Conservation (phyloP, 1,284 basidiomycete genomes). For the Cutaneotrichosporon dermatis region DNA sequence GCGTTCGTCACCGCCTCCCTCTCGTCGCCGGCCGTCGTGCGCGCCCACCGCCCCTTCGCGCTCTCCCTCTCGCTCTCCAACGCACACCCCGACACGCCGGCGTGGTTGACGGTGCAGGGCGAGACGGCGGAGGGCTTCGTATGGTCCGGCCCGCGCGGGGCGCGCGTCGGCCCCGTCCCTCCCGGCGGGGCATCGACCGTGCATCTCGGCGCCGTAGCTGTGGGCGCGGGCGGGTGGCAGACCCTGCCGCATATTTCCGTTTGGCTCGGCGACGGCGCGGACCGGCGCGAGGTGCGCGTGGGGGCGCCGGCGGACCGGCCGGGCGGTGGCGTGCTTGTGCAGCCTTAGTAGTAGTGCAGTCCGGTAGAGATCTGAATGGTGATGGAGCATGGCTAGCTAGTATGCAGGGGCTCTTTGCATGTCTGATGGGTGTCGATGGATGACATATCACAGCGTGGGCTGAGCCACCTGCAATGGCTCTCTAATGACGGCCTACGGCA, state of each 20-base stretch:
- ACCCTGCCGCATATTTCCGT: conserved; percentile 33
- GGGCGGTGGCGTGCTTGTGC: conserved; percentile 10
- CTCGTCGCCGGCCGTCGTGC: conserved; percentile 15
- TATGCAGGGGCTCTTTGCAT: too few species aligned
- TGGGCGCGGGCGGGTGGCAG: conserved; percentile 32
- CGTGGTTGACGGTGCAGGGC: conserved; percentile 27
- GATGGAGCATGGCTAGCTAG: too few species aligned
- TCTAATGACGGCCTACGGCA: too few species aligned
- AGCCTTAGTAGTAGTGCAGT: conserved; percentile 1
- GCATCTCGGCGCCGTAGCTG: conserved; percentile 25
- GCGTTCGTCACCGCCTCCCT: conserved; percentile 32
- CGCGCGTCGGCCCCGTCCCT: conserved; percentile 26
- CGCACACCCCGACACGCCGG: conserved; percentile 32
- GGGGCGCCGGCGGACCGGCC: conserved; percentile 8
- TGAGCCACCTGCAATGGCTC: too few species aligned
- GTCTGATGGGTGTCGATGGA: too few species aligned
- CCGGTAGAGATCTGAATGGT: too few species aligned
- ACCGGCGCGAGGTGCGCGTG: conserved; percentile 32
- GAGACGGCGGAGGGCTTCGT: conserved; percentile 44
- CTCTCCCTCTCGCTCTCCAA: conserved; percentile 36
- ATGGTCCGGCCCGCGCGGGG: conserved; percentile 36
- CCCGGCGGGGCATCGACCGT: conserved; percentile 17
- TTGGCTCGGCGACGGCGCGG: conserved; percentile 32
- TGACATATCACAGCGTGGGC: too few species aligned
- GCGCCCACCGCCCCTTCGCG: conserved; percentile 30